Base-by-base conservation (phyloP, 2,329 filamentous ascomycete genomes). In the Botrytis medusae region DNA sequence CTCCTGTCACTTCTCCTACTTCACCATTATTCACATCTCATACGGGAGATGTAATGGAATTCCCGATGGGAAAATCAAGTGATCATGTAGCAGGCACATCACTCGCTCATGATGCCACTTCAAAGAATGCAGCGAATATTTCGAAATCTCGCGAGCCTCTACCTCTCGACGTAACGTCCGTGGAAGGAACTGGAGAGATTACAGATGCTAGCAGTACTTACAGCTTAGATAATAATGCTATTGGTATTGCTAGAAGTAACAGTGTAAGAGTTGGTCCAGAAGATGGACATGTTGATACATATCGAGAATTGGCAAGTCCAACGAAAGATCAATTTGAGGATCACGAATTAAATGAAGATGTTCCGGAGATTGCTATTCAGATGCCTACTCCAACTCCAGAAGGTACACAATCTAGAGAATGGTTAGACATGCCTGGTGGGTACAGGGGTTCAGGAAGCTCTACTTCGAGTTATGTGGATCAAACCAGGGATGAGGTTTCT, bases 151-250 rank as follows among this genome's bases (percentile, higher is more conserved):
- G 88, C 70, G 88, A 92, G 75, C 92, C 93, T 25, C 81, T 94
- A 48, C 90, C 92, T 7, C 91, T 91, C 1, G 87, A 93, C 25
- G 90, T 93, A 20, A 92, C 91, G 0, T 90, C 90, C 1, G 87
- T 91, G 29, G 91, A 94, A 79, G 89, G 88, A 16, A 87, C 83
- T 72, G 90, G 88, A 1, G 90, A 92, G 76, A 82, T 85, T 22
- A 92, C 90, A 22, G 89, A 92, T 74, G 84, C 85, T 44, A 81
- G 79, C 68, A 82, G 81, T 32, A 83, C 82, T 65, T 83, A 86
- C 65, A 79, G 82, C 57, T 80, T 69, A 14, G 44, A 80, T 37
- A 71, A 68, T 29, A 57, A 69, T 29, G 73, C 74, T 32, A 62
- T 76, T 20, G 74, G 73, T 18, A 68, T 75, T 51, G 70, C 71